Conservation (phyloP, 129 eudicot species). For the Heracleum sosnowskyi region DNA sequence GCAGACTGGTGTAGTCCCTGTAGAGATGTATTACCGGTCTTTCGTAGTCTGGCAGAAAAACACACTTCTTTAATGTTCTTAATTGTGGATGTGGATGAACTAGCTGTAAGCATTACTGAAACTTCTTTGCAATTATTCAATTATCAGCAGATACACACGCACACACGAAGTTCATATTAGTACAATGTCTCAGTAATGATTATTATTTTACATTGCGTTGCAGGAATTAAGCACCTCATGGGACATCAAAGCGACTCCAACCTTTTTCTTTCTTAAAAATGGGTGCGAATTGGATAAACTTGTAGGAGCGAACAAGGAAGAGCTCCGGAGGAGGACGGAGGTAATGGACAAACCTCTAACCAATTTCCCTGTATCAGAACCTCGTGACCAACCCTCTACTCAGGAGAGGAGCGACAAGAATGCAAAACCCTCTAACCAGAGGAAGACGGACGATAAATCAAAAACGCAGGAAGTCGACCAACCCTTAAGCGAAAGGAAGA, state of each 20-base stretch:
- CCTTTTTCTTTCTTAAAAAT: constrained; percentile 36
- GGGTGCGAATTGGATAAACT: constrained; percentile 35
- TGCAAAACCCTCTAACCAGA: background rate
- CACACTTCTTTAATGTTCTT: constrained; percentile 39
- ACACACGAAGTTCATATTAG: background rate
- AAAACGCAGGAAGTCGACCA: background rate
- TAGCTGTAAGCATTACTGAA: constrained; percentile 32
- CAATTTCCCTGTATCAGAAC: background rate
- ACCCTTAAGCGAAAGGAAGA: background rate
- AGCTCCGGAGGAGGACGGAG: constrained; percentile 31
- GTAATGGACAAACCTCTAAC: constrained; percentile 16
- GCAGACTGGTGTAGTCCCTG: constrained; percentile 57
- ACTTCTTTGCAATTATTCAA: background rate
- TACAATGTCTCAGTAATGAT: background rate
- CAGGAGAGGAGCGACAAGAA: background rate
- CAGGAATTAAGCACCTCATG: constrained; percentile 40
- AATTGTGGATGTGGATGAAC: constrained; percentile 55
- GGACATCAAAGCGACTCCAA: constrained; percentile 51
- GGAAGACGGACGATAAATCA: background rate
- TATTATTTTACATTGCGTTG: background rate
- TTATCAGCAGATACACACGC: background rate
- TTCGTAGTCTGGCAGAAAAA: constrained; percentile 46
- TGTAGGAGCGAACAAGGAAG: constrained; percentile 34
- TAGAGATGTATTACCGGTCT: constrained; percentile 34
- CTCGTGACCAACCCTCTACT: background rate